Evolutionary conservation across 2,329 filamentous ascomycete genomes (phyloP), one percentile per base, ranked within the genome.

Genomic region (Akanthomyces muscarius): DNA sequence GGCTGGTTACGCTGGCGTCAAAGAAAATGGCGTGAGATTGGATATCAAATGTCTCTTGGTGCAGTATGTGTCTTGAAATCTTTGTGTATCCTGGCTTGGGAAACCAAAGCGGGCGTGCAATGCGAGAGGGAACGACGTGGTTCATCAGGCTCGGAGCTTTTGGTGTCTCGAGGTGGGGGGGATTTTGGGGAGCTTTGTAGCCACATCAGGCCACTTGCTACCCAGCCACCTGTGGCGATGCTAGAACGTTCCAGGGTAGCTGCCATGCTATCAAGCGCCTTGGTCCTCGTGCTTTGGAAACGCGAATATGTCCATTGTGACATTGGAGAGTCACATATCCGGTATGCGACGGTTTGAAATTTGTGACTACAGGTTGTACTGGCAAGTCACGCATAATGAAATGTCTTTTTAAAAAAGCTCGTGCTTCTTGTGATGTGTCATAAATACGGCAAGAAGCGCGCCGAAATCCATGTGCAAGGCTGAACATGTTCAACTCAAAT

Each of bases 171-270:
- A 44, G 58, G 58, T 54, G 58, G 54, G 53, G 38, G 18, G 33
- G 14, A 38, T 10, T 10, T 38, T 38, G 47, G 48, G 47, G 41
- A 61, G 58, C 58, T 61, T 18, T 6, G 28, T 6, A 61, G 58
- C 58, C 58, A 61, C 58, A 54, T 36, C 23, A 16, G 13, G 18
- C 30, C 38, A 38, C 38, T 30, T 18, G n/a, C n/a, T 6, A 47
- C 5, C 38, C 16, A 60, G 50, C 41, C 58, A 61, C 58, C 13
- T 52, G 58, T 61, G 58, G 58, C 50, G 50, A 54, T 38, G 13
- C 21, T 25, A 41, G 23, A 23, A 28, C 18, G 54, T 30, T 61
- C 48, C n/a, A 52, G 58, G 57, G 58, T 54, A 61, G 58, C 45
- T 42, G 33, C 33, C 10, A 36, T 11, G 33, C 33, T 36, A 36